These are phyloP conservation scores for Fusarium equiseti DNA, from an alignment of 2,329 filamentous ascomycete species.

Conservation along the genomic window DNA sequence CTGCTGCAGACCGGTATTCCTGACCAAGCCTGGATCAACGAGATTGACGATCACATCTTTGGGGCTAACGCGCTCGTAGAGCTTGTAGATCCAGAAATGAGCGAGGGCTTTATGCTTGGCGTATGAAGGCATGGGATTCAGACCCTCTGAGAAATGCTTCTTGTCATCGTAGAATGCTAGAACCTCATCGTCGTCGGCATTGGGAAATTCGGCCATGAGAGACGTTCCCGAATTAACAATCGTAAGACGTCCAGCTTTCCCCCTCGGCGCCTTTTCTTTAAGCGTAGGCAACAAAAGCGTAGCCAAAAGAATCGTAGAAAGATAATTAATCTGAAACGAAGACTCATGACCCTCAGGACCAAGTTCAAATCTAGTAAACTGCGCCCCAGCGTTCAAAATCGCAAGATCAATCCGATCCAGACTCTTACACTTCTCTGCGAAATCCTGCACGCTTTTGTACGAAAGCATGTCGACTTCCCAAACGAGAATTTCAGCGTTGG, in stretches of 20 bases:
- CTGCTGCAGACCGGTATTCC: constrained; percentile 57
- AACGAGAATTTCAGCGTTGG: constrained; percentile 57
- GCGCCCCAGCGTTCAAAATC: constrained; percentile 60
- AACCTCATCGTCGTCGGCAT: constrained; percentile 38
- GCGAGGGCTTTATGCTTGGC: constrained; percentile 49
- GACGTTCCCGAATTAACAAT: constrained; percentile 50
- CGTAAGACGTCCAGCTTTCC: constrained; percentile 45
- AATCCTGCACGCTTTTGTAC: constrained; percentile 59
- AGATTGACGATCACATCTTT: constrained; percentile 61
- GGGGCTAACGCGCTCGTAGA: constrained; percentile 53
- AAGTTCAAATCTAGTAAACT: constrained; percentile 38
- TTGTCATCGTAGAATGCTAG: constrained; percentile 51
- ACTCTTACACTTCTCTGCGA: constrained; percentile 52
- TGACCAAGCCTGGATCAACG: constrained; percentile 59
- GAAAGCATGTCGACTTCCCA: constrained; percentile 63
- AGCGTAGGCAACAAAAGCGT: constrained; percentile 52
- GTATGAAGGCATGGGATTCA: constrained; percentile 40
- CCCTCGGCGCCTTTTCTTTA: constrained; percentile 43
- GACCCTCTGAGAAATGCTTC: constrained; percentile 34
- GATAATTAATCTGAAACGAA: constrained; percentile 56
- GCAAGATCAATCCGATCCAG: constrained; percentile 57
- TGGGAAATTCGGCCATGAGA: constrained; percentile 41
- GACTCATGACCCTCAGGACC: constrained; percentile 55
- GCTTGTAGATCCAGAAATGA: constrained; percentile 53
- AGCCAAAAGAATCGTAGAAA: constrained; percentile 53